Evolutionary conservation across 495 filamentous ascomycete genomes (phyloP).

Genomic region (Tuber borchii): DNA sequence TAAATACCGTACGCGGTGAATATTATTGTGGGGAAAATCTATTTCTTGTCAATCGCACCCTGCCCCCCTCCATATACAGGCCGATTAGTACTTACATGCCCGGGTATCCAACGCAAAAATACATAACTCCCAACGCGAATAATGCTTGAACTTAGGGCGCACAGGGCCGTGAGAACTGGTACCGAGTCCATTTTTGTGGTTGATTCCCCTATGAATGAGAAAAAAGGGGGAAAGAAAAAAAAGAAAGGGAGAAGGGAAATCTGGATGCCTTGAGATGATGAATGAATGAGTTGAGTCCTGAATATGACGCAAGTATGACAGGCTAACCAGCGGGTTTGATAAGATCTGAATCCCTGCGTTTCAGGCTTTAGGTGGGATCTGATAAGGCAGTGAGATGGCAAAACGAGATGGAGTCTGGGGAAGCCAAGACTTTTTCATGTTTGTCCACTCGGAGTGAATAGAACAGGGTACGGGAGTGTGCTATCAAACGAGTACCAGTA

Average conservation of each 20-base stretch:
- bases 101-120: constrained; percentile 81
- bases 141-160: constrained; percentile 53
- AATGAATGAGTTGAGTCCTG: background rate
- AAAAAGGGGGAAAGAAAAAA: background rate
- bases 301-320: background rate
- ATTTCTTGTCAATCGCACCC: constrained; percentile 13
- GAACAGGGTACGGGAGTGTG: too few relatives aligned
- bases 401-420: background rate
- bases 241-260: background rate
- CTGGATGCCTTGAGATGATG: background rate
- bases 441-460: background rate
- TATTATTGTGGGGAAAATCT: constrained; percentile 59
- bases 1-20: constrained; percentile 69
- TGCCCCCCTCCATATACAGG: background rate
- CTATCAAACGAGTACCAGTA: too few relatives aligned
- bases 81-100: constrained; percentile 44
- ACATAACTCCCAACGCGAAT: constrained; percentile 60
- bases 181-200: constrained; percentile 31
- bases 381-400: background rate
- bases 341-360: background rate
- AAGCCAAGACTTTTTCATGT: background rate
- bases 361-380: background rate
- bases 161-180: constrained; percentile 36
- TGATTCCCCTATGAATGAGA: background rate
- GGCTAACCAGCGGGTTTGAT: background rate